Conservation (phyloP, 2,329 filamentous ascomycete species). For the Ophiognomonia clavigignenti-juglandacearum region DNA sequence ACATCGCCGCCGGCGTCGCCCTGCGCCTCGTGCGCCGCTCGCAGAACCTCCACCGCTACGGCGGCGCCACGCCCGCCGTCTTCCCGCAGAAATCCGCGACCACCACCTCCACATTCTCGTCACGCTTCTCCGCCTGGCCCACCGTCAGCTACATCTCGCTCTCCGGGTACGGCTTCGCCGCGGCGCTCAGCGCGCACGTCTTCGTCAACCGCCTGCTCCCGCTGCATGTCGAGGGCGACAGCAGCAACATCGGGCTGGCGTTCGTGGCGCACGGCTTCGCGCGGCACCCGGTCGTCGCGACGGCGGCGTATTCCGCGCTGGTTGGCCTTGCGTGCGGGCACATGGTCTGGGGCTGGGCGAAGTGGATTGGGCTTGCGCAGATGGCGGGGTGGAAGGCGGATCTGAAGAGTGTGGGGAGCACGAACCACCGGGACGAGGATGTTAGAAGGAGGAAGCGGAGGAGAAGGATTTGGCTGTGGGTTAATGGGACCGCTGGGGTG, state of each 20-base stretch:
- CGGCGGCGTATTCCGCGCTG: conserved; percentile 63
- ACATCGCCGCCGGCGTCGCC: conserved; percentile 71
- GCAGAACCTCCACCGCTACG: conserved; percentile 70
- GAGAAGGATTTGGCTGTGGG: conserved; percentile 63
- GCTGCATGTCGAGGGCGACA: conserved; percentile 72
- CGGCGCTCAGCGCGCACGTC: conserved; percentile 65
- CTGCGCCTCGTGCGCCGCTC: conserved; percentile 70
- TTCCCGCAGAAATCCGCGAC: conserved; percentile 30
- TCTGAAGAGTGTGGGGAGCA: conserved; percentile 16
- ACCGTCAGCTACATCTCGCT: too few species aligned
- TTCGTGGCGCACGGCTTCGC: conserved; percentile 86
- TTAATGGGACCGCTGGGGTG: conserved; percentile 60
- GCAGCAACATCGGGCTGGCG: conserved; percentile 76
- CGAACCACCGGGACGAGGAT: conserved; percentile 39
- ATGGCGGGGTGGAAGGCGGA: conserved; percentile 44
- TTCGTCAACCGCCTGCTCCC: conserved; percentile 74
- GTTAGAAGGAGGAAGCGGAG: conserved; percentile 47
- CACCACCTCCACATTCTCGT: conserved; percentile 26
- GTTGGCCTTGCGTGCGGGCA: conserved; percentile 67
- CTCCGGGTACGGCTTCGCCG: too few species aligned
- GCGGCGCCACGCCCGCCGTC: conserved; percentile 61
- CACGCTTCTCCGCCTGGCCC: too few species aligned
- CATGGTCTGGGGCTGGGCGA: conserved; percentile 79
- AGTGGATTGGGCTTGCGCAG: conserved; percentile 67
- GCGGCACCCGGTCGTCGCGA: conserved; percentile 61